phyloP scores from a whole-genome alignment of 2,329 filamentous ascomycete species.

The Sclerotinia minor region DNA sequence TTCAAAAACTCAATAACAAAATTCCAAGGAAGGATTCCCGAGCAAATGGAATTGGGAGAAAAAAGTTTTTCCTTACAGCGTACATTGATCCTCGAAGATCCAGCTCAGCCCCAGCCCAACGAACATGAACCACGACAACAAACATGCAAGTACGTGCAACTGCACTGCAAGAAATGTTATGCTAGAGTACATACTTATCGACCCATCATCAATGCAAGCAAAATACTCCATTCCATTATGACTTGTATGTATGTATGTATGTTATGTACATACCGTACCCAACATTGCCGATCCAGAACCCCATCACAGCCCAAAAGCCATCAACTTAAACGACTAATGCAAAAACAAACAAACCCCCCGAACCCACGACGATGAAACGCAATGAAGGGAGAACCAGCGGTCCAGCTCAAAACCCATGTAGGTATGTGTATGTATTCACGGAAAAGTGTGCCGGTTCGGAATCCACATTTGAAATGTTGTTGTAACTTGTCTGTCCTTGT shows the following conservation, averaged over 20 bases:
- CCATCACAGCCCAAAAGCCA: constrained; percentile 10
- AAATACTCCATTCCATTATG: neutral
- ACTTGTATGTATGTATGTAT: no score
- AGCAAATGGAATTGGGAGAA: constrained; percentile 14
- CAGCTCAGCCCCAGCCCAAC: constrained; percentile 22
- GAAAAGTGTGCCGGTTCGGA: constrained; percentile 3
- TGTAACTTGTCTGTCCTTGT: constrained; percentile 8
- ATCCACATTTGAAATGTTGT: constrained; percentile 5
- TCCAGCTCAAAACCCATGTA: neutral
- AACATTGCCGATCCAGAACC: constrained; percentile 13
- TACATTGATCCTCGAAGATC: neutral
- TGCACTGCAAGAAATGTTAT: neutral
- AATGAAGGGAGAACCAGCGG: neutral
- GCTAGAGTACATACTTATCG: constrained; percentile 15
- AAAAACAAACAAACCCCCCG: neutral
- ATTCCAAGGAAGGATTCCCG: constrained; percentile 5
- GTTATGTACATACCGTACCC: neutral
- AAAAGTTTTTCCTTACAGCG: neutral
- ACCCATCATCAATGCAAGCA: constrained; percentile 14
- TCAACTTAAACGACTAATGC: neutral
- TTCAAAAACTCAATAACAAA: neutral
- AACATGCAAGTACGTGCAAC: neutral
- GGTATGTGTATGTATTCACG: no score
- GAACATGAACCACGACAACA: constrained; percentile 20
- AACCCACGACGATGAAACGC: constrained; percentile 14